These are phyloP conservation scores for Trifolium dubium DNA, from an alignment of 306 rosid genomes.

Conservation along the genomic window DNA sequence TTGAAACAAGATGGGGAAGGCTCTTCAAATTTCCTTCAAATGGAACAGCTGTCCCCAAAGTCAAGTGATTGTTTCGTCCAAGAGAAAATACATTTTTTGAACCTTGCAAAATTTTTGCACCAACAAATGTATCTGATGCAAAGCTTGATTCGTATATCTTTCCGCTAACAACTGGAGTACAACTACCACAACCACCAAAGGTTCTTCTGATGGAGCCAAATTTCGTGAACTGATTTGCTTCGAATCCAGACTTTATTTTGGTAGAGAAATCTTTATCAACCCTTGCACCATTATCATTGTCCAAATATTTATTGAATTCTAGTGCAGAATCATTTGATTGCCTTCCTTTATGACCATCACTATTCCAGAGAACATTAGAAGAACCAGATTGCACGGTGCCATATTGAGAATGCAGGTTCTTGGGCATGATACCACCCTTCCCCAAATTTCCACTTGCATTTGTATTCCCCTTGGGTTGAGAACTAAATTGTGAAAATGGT, in stretches of 20 bases:
- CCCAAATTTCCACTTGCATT: slow-evolving; percentile 39
- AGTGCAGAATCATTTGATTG: slow-evolving; percentile 39
- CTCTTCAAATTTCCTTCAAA: slow-evolving; percentile 47
- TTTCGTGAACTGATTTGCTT: slow-evolving; percentile 41
- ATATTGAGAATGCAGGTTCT: slow-evolving; percentile 46
- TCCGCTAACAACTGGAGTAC: slow-evolving; percentile 38
- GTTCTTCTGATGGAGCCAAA: slow-evolving; percentile 36
- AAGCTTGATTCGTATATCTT: slow-evolving; percentile 45
- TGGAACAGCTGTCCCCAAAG: slow-evolving; percentile 42
- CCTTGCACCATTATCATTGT: slow-evolving; percentile 48
- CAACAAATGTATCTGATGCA: slow-evolving; percentile 28
- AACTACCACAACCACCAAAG: slow-evolving; percentile 38
- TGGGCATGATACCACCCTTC: slow-evolving; percentile 36
- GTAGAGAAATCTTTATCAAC: slow-evolving; percentile 37
- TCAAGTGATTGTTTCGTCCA: slow-evolving; percentile 45
- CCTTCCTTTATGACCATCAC: slow-evolving; percentile 44
- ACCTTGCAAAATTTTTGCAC: slow-evolving; percentile 35
- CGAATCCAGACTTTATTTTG: slow-evolving; percentile 44
- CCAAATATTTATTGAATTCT: slow-evolving; percentile 39
- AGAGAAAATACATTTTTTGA: slow-evolving; percentile 42
- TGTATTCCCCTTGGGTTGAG: slow-evolving; percentile 32
- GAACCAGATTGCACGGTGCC: slow-evolving; percentile 39
- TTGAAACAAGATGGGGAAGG: slow-evolving; percentile 47
- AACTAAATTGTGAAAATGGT: slow-evolving; percentile 39
- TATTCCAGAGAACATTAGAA: slow-evolving; percentile 36